phyloP scores from a whole-genome alignment of 768 basidiomycete genomes.

The Agrocybe chaxingu region DNA sequence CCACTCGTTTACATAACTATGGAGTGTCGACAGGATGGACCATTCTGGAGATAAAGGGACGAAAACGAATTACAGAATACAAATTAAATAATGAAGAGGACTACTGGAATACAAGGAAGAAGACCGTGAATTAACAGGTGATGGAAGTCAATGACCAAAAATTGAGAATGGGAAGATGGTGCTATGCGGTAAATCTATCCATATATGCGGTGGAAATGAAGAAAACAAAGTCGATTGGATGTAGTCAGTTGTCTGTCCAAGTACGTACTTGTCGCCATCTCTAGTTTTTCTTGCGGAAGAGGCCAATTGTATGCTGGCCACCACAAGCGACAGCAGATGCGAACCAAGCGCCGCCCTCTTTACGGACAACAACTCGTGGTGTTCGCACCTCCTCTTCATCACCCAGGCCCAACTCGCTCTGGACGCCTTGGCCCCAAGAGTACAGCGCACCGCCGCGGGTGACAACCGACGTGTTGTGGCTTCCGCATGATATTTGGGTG shows the following conservation, averaged over 20 bases:
- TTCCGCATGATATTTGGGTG: constrained; percentile 62
- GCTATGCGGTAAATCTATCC: constrained; percentile 17
- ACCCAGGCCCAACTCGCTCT: constrained; percentile 70
- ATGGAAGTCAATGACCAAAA: constrained; percentile 2
- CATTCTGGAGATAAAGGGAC: not conserved
- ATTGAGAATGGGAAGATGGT: constrained; percentile 5
- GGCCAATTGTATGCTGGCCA: constrained; percentile 73
- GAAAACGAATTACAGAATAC: not conserved
- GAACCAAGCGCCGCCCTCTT: constrained; percentile 69
- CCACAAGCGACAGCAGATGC: constrained; percentile 68
- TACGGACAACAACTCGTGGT: constrained; percentile 66
- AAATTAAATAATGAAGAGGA: not conserved
- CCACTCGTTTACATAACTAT: too few species aligned
- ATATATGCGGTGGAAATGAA: constrained; percentile 11
- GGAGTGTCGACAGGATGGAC: too few species aligned
- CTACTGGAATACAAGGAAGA: constrained; percentile 2
- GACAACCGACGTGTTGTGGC: constrained; percentile 70
- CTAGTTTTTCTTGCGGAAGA: constrained; percentile 64
- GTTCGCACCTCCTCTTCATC: constrained; percentile 59
- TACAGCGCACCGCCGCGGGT: constrained; percentile 67
- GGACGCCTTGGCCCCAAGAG: constrained; percentile 76
- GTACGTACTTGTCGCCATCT: not conserved
- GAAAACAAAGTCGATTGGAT: constrained; percentile 1
- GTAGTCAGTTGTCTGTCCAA: not conserved
- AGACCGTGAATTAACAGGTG: not conserved